A percentile compares a stretch with the other conserved stretches of the same genome.
phyloP scores from a whole-genome alignment of 805 yeast species.

The Candida ipomoeae region DNA sequence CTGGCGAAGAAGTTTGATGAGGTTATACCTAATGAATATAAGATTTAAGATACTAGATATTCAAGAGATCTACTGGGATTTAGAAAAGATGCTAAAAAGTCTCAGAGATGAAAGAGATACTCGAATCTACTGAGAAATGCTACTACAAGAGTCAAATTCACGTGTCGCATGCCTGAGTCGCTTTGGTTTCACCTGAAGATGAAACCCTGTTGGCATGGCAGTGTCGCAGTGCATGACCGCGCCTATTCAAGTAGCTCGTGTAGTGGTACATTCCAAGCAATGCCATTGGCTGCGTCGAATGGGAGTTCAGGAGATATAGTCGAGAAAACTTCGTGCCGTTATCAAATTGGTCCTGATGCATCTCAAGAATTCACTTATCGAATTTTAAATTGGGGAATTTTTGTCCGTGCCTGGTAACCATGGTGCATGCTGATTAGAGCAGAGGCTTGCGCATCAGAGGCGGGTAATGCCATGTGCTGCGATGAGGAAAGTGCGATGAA shows the following conservation, averaged over 20 bases:
- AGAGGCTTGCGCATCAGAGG: background rate
- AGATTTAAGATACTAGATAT: background rate
- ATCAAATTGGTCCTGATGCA: too few relatives aligned
- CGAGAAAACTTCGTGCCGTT: background rate
- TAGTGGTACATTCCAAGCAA: background rate
- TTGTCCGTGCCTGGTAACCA: background rate
- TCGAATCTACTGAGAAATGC: too few relatives aligned
- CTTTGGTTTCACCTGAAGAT: background rate
- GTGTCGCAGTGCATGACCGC: background rate
- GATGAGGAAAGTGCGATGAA: constrained; percentile 1
- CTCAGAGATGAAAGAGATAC: too few relatives aligned
- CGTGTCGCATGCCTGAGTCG: background rate
- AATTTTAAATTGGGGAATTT: background rate
- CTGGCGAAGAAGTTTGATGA: background rate
- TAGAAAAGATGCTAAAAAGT: background rate
- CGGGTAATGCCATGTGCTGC: constrained; percentile 3
- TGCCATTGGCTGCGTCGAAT: background rate
- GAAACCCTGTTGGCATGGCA: background rate
- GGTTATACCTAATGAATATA: background rate
- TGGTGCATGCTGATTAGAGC: background rate
- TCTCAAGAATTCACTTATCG: too few relatives aligned
- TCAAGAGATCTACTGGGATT: background rate
- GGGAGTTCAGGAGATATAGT: background rate
- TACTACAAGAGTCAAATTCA: too few relatives aligned
- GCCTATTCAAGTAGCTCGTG: background rate